These are phyloP conservation scores for Chalciporus chontae DNA, from an alignment of 768 basidiomycete species.

Conservation along the genomic window DNA sequence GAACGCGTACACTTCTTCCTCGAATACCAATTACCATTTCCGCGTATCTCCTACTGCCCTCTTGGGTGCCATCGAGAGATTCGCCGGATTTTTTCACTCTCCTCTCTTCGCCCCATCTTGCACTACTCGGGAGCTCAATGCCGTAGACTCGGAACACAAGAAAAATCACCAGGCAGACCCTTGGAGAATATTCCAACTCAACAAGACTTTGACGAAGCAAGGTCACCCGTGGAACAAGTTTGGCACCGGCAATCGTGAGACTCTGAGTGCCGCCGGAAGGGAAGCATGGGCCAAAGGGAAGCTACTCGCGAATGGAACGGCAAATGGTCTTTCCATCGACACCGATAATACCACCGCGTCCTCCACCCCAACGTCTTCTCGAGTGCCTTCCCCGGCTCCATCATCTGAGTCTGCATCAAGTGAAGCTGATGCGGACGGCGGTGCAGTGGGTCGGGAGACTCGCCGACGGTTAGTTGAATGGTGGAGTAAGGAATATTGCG, in stretches of 20 bases:
- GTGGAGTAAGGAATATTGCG: slow-evolving; percentile 82
- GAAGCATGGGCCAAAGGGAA: slow-evolving; percentile 50
- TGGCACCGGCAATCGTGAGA: slow-evolving; percentile 81
- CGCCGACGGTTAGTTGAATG: slow-evolving; percentile 78
- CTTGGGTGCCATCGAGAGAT: slow-evolving; percentile 68
- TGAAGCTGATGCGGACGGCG: slow-evolving; percentile 71
- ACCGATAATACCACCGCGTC: slow-evolving; percentile 22
- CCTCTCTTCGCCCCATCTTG: slow-evolving; percentile 86
- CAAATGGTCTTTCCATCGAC: slow-evolving; percentile 28
- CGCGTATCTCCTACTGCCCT: slow-evolving; percentile 63
- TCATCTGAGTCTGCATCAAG: slow-evolving; percentile 51
- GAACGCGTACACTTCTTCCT: slow-evolving; percentile 91
- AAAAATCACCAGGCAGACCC: slow-evolving; percentile 90
- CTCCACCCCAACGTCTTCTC: slow-evolving; percentile 49
- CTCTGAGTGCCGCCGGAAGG: slow-evolving; percentile 60
- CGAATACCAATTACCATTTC: slow-evolving; percentile 90
- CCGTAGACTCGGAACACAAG: slow-evolving; percentile 96
- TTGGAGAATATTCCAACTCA: slow-evolving; percentile 94
- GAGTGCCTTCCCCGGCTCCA: slow-evolving; percentile 55
- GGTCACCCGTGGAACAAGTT: slow-evolving; percentile 91
- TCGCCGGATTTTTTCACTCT: slow-evolving; percentile 87
- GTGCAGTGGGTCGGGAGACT: slow-evolving; percentile 73
- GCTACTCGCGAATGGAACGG: slow-evolving; percentile 25
- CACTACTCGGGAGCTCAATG: slow-evolving; percentile 86
- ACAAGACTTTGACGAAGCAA: slow-evolving; percentile 76